Evolutionary conservation across 106 monocot species (phyloP), one percentile per base, ranked within the genome.

Genomic region (Apostasia ramifera): DNA sequence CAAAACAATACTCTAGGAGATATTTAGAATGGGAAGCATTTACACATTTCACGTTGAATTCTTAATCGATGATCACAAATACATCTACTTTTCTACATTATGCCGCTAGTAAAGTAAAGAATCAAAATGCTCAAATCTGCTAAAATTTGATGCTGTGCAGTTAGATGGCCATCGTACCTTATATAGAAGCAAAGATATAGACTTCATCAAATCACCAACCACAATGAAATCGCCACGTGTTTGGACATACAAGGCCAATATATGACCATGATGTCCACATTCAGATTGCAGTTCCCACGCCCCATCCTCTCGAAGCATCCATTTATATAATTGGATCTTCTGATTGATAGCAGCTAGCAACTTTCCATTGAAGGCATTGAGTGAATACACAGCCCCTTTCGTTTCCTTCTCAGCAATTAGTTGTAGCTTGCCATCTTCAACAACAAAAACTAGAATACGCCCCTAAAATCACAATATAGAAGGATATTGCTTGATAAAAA

Each of bases 151-250:
- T 59, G 8, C 12, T 45, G 14, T 43, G 15, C 8, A 43, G 39
- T 64, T 40, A 66, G 55, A 48, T 40, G 61, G 39, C 0, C 26
- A 13, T 3, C 44, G 47, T 81, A 98, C 97, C 92, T 90, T 98
- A 52, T 98, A 98, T 40, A 98, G 26, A 57, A 98, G 72, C 12
- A 98, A 73, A 52, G 97, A 98, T 69, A 98, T 90, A 8, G 97
- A 98, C 49, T 92, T 98, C 97, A 98, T 98, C 64, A 98, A 73
- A 77, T 98, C 97, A 12, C 97, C 97, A 40, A 98, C 97, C 40
- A 98, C 90, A 65, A 98, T 98, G 64, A 98, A 98, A 71, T 98
- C 97, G 8, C 97, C 97, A 57, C 97, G 92, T 43, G 92, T 98
- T 76, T 98, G 89, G 66, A 92, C 92, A 76, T 84, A 92, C 44